Evolutionary conservation across 1,284 basidiomycete species (phyloP), one percentile per base, ranked within the genome.

Genomic region (Pulveroboletus sp.): DNA sequence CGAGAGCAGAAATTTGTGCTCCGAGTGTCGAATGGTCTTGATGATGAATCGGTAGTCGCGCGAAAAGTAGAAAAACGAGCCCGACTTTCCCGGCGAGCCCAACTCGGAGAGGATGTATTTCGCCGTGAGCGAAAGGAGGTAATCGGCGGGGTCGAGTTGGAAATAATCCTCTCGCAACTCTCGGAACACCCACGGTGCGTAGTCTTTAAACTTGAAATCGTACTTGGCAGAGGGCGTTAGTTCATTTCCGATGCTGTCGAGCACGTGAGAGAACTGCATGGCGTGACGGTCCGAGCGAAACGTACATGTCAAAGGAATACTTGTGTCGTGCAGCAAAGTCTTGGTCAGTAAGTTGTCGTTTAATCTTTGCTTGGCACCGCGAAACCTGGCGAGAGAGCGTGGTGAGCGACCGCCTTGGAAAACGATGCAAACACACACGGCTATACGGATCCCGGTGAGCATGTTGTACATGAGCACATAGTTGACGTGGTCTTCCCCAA

Each of bases 391-490:
- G 18, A 26, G 45, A 38, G 46, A 35, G 35, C 9, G 18, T 45
- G n/a, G 26, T 63, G 25, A 57, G 78, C 77, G 2, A 47, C 8
- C 26, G n/a, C 11, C 29, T 22, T 20, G 17, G 33, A 5, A 29
- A 18, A 17, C 2, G 8, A 29, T 26, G 43, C 29, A 43, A 52
- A 54, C 33, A 83, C 89, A 69, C 65, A 93, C 94, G 47, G 91
- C 96, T 65, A 96, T 96, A 33, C 96, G 87, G 62, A 99, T 98
- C 7, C 96, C 96, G 5, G 96, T 99, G 66, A 99, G 81, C 96
- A 99, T 99, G 79, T 99, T 98, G 79, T 98, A 99, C 96, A 98
- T 98, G 69, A 99, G 79, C 58, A 98, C 93, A 67, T 98, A 99
- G 78, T 99, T 99, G 74, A 90, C 95, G 75, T 99, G 96, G 65